phyloP scores from a whole-genome alignment of 2,329 filamentous ascomycete genomes.

The Aspergillus texensis region DNA sequence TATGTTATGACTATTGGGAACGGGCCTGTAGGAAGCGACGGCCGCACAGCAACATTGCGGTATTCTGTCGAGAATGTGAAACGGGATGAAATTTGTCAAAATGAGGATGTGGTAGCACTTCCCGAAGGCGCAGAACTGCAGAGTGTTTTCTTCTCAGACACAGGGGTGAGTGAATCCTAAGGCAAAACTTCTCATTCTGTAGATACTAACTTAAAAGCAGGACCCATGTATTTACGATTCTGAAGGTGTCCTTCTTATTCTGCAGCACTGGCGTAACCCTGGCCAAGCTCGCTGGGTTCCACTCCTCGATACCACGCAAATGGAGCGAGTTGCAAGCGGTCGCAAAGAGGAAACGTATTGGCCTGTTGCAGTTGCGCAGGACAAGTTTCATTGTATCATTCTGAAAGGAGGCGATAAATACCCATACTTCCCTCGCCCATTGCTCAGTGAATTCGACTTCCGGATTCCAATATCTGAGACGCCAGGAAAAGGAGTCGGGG shows the following conservation, averaged over 20 bases:
- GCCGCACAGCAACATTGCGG: constrained; percentile 69
- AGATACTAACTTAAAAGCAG: constrained; percentile 43
- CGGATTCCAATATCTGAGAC: constrained; percentile 73
- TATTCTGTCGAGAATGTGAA: constrained; percentile 97
- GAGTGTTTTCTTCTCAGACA: constrained; percentile 88
- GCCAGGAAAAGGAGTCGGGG: constrained; percentile 42
- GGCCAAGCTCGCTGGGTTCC: constrained; percentile 90
- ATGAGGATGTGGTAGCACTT: constrained; percentile 86
- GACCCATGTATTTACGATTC: constrained; percentile 97
- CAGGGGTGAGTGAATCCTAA: constrained; percentile 63
- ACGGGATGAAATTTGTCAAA: constrained; percentile 90
- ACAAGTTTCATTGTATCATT: constrained; percentile 98
- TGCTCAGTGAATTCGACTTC: constrained; percentile 93
- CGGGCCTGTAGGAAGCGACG: constrained; percentile 78
- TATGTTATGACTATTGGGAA: constrained; percentile 97
- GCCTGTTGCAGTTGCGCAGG: constrained; percentile 88
- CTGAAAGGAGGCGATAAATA: constrained; percentile 93
- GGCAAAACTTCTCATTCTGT: neutral
- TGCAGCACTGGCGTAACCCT: constrained; percentile 86
- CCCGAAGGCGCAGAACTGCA: constrained; percentile 72
- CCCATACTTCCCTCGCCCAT: constrained; percentile 86
- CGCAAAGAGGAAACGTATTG: constrained; percentile 90
- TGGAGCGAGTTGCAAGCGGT: constrained; percentile 80
- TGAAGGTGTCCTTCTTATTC: constrained; percentile 81
- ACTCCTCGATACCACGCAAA: constrained; percentile 81